Base-by-base conservation (phyloP, 257 asterid genomes). In the Nyctanthes arbortristis region DNA sequence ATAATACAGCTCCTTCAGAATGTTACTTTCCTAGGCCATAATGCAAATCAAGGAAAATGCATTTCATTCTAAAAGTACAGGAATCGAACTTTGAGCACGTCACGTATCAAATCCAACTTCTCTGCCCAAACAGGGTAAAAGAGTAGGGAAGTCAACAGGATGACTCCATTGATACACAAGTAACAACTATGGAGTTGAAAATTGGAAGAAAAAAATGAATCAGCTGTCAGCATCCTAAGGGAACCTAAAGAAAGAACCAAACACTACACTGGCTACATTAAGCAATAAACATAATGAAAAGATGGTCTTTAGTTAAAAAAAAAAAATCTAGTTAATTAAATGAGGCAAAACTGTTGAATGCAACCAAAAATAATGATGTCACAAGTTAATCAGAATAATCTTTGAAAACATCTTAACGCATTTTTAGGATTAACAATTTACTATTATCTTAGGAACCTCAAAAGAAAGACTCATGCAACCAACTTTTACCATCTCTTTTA, bases 1-100 rank as follows among this genome's bases (percentile, higher is more conserved):
- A 73, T 30, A 75, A 32, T 59, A 70, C n/a, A 39, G 47, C 49
- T 11, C 30, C 18, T 62, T 66, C 72, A 69, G 39, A 18, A 37
- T 27, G 36, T 37, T 63, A 32, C 63, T 20, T 59, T 27, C 45
- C 64, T 58, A 40, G 25, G 4, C 37, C 22, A 66, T 12, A 66
- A 3, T 36, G 37, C 57, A 18, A 18, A 47, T 47, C 7, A n/a
- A 47, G 9, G 27, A 18, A 18, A 24, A 52, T 52, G 59, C 31
- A 52, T 9, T 20, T 52, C 59, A 10, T 52, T 52, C 59, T 20
- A 52, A 31, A 24, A 52, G 16, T 13, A 52, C 13, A 18, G 22
- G 28, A 31, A 10, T 52, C 16, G 13, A 11, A 12, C 47, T 39
- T 9, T 2, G 47, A 12, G 30, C 24, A 52, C 24, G 7, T 22